Evolutionary conservation across 148 eudicot species (phyloP), one percentile per base, ranked within the genome.

Genomic region (Rhododendron henanense): DNA sequence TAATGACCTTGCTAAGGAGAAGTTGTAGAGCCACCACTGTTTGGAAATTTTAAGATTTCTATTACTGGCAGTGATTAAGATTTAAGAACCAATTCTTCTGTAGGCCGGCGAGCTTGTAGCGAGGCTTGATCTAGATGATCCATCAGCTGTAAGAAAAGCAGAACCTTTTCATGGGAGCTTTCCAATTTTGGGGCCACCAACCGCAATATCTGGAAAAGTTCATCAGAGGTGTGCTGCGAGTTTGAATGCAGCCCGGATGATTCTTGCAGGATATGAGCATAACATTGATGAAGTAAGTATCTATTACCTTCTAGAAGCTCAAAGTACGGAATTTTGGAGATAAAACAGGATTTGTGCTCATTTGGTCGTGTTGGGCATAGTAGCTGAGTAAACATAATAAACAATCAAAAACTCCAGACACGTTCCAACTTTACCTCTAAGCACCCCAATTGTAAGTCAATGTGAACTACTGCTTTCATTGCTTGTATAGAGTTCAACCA

Each of bases 81-180:
- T 37, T 39, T 75, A 71, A 84, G 83, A 47, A 33, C 21, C 21
- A 61, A n/a, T 83, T 87, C 50, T 85, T 81, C 44, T 89, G 75
- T 87, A 97, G 99, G 96, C 99, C 89, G 98, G 98, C 48, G 96
- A 97, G 92, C 98, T 97, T 81, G 93, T 97, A 78, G 98, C 96
- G 76, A 93, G 93, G 79, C 98, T 97, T 85, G 96, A 95, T 87
- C 88, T 97, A 23, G 99, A 97, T 91, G 99, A 97, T 88, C 99
- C 99, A 87, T 97, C 99, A 39, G 98, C 99, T 81, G 99, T 97
- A 84, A 93, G 99, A 82, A 97, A 97, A 94, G 98, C 99, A 53
- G 99, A 97, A 88, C 99, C 98, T 84, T 97, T 97, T 88, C 87
- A 89, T 85, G 99, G 96, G 28, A 90, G 91, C 87, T 97, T 97